A percentile compares a stretch with the other conserved stretches of the same genome.
Evolutionary conservation across 768 basidiomycete species (phyloP).

Genomic region (Amanita thiersii): DNA sequence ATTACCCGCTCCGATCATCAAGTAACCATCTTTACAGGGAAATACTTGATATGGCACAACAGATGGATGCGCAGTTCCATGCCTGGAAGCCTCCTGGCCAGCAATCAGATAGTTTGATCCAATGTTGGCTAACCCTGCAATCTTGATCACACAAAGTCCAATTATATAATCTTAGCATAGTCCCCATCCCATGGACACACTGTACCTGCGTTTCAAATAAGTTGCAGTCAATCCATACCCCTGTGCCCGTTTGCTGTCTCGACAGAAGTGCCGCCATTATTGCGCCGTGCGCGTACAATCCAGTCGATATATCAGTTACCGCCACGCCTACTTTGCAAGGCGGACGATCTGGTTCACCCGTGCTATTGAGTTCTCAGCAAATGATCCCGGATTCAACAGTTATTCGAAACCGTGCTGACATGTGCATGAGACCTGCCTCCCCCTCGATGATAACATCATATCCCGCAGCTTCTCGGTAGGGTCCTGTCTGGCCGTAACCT

Average conservation of each 20-base stretch:
- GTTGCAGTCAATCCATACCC: conserved; percentile 89
- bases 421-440: conserved; percentile 93
- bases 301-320: conserved; percentile 82
- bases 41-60: conserved; percentile 93
- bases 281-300: conserved; percentile 86
- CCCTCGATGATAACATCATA: conserved; percentile 86
- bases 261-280: conserved; percentile 87
- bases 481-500: conserved; percentile 72
- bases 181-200: too few relatives aligned
- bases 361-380: conserved; percentile 35
- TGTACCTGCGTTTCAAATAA: conserved; percentile 82
- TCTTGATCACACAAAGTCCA: conserved; percentile 32
- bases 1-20: conserved; percentile 94
- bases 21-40: conserved; percentile 75
- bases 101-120: conserved; percentile 90
- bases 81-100: conserved; percentile 70
- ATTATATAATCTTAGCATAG: too few relatives aligned
- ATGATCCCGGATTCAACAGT: background rate
- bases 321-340: conserved; percentile 97
- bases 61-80: conserved; percentile 92
- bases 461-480: conserved; percentile 74
- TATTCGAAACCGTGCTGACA: conserved; percentile 43
- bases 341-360: conserved; percentile 79
- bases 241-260: conserved; percentile 75
- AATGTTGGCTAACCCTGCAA: conserved; percentile 87